Base-by-base conservation (phyloP, 2,329 filamentous ascomycete species). In the Cephalotrichum gorgonifer region DNA sequence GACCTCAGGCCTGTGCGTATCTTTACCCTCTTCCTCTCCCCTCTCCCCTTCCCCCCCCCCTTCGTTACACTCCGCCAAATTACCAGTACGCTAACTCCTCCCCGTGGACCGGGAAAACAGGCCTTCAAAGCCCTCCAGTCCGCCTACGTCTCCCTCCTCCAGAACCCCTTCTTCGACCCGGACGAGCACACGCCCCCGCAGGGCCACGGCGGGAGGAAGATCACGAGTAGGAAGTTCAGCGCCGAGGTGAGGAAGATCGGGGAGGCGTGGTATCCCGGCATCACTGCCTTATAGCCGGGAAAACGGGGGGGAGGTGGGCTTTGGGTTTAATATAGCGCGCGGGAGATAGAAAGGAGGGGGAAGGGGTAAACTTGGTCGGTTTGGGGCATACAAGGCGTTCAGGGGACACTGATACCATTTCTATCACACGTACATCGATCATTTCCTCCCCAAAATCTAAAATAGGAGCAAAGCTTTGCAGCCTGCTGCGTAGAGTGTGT, bases 111-210 rank as follows among this genome's bases (percentile, higher is more conserved):
- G 9, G 11, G 1, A 20, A 28, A 2, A 20, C 28, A 54, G 53
- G 53, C 93, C 25, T 98, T 98, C 62, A 81, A 85, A 62, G 89
- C 90, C 26, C 79, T 98, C 67, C 93, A 97, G 69, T 83, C 78
- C n/a, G 89, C 91, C 27, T 98, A 96, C 60, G 86, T 97, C 51
- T 74, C 81, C 53, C 71, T 98, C 47, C 70, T 97, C 55, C 85
- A 95, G 66, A 97, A 98, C 60, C 91, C 91, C 0, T 98, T 98
- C 67, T 97, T 90, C 65, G 82, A 85, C 43, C 91, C 91, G 9
- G 89, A 96, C 61, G 86, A 91, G 58, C 83, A 90, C 64, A 77
- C 77, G 54, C 85, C 85, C 44, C 63, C 70, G 3, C 64, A 64
- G 1, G 76, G 74, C 1, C 64, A 64, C 25, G 73, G 74, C 1